Base-by-base conservation (phyloP, 108 stramenopile species). In the Cyclotella baltica region DNA sequence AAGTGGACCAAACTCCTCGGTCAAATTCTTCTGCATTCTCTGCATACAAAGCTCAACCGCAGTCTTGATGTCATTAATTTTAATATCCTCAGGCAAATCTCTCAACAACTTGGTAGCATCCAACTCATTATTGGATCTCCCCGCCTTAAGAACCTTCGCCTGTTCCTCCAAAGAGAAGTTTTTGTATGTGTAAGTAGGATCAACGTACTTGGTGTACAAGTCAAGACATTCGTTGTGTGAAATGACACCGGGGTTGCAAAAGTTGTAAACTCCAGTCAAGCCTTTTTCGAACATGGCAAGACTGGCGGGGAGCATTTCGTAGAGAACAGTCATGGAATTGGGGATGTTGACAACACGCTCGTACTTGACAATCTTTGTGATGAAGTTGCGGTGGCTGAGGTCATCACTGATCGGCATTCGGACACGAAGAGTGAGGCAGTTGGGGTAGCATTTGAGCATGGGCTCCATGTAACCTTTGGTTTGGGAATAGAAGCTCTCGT, bases 401-500 rank as follows among this genome's bases (percentile, higher is more conserved):
- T 99, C 99, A 70, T 99, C 99, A 33, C 90, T 93, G 70, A 99
- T 94, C 35, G 99, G 99, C 99, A 99, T 99, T 76, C 99, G 97
- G 16, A 99, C 98, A 34, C 98, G 92, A 36, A 99, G 87, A 56
- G 95, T 92, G 82, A 93, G 72, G 76, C 96, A 90, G 75, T 91
- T 93, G 62, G 89, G 83, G 81, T 94, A 96, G 56, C 86, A 81
- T 73, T 90, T 91, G 72, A 95, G 89, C 92, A 98, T 91, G 78
- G 96, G 96, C 76, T 98, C 99, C 88, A 98, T 96, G 90, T 96
- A 96, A 31, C 94, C 96, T 87, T 99, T 99, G 66, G 99, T 99
- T 70, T 96, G 52, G 51, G 96, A 97, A 94, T 99, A 99, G 85
- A 95, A 99, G 19, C 98, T 98, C 65, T 96, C 98, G 68, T 75